Evolutionary conservation across 1,284 basidiomycete genomes (phyloP).

Genomic region (Gomphus sp.): DNA sequence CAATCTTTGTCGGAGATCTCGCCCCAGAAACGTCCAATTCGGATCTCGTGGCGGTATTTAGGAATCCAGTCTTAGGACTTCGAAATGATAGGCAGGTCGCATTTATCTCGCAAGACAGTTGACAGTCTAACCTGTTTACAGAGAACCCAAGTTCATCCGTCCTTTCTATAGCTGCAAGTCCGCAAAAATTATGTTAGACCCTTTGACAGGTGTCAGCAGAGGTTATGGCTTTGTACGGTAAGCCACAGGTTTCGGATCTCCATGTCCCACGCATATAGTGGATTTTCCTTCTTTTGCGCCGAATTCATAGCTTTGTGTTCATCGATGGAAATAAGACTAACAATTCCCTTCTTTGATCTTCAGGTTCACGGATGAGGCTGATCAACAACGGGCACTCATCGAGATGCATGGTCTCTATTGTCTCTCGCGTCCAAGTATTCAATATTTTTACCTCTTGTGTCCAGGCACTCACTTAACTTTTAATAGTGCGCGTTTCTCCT

Average conservation of each 20-base stretch:
- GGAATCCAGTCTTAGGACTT: slow-evolving; percentile 73
- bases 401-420: slow-evolving; percentile 89
- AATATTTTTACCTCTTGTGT: too few species aligned
- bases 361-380: slow-evolving; percentile 78
- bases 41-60: slow-evolving; percentile 81
- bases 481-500: slow-evolving; percentile 78
- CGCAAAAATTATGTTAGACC: slow-evolving; percentile 90
- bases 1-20: slow-evolving; percentile 86
- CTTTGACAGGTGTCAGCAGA: slow-evolving; percentile 78
- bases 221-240: slow-evolving; percentile 87
- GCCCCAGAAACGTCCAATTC: slow-evolving; percentile 86
- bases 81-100: slow-evolving; percentile 41
- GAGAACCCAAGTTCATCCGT: slow-evolving; percentile 75
- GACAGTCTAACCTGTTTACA: slow-evolving; percentile 14
- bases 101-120: not conserved
- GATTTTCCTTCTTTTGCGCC: not conserved
- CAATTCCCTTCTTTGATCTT: not conserved
- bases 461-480: not conserved
- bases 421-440: slow-evolving; percentile 68
- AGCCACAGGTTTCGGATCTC: slow-evolving; percentile 15
- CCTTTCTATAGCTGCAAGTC: slow-evolving; percentile 86
- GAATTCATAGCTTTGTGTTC: not conserved
- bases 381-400: slow-evolving; percentile 79
- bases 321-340: not conserved
- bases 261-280: not conserved